Conservation (phyloP, 495 filamentous ascomycete species). For the Aspergillus leporis region DNA sequence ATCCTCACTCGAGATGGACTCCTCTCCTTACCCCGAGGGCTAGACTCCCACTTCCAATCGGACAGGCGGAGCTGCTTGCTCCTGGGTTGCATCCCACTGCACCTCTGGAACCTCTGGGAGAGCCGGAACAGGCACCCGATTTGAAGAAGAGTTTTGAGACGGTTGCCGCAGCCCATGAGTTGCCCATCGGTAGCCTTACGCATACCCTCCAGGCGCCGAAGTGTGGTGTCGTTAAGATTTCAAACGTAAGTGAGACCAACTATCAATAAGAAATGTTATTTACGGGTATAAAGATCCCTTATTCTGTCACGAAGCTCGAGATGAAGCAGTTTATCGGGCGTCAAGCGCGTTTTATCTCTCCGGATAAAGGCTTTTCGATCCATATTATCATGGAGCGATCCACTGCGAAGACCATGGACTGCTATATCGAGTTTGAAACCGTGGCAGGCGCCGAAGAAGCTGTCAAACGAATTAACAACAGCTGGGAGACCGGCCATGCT, state of each 20-base stretch:
- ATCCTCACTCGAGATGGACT: background rate
- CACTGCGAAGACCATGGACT: conserved; percentile 76
- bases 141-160: conserved; percentile 10
- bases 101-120: background rate
- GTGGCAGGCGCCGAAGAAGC: conserved; percentile 53
- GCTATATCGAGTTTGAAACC: conserved; percentile 66
- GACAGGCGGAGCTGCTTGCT: background rate
- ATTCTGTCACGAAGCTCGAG: conserved; percentile 63
- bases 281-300: conserved; percentile 60
- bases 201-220: conserved; percentile 18
- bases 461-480: conserved; percentile 27
- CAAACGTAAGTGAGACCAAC: conserved; percentile 42
- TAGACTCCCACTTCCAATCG: background rate
- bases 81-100: background rate
- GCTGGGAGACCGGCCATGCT: conserved; percentile 49
- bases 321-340: conserved; percentile 69
- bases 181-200: conserved; percentile 29
- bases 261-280: conserved; percentile 11
- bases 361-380: conserved; percentile 58
- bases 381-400: conserved; percentile 85
- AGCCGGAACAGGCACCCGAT: background rate
- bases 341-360: conserved; percentile 55
- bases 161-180: conserved; percentile 17
- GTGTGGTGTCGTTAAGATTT: conserved; percentile 48
- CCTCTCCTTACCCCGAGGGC: background rate